Evolutionary conservation across 306 rosid species (phyloP), one percentile per base, ranked within the genome.

Genomic region (Coriaria nepalensis): DNA sequence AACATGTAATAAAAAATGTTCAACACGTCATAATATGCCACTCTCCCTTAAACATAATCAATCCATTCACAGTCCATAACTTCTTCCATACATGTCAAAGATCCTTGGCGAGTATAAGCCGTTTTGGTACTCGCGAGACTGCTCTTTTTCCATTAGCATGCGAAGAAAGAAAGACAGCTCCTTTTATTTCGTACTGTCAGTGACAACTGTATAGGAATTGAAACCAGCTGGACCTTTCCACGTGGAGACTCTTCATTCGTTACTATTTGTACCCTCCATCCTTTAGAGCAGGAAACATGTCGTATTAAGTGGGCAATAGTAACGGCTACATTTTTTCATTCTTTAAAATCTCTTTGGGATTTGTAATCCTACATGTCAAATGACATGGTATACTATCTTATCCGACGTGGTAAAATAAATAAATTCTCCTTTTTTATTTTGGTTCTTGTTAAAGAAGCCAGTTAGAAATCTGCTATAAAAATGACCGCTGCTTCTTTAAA

Each of bases 181-280:
- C 29, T 1, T 20, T 20, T 20, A 20, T 1, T 20, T 52, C 20
- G 15, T 46, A 39, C 42, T 43, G 62, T 59, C 42, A 47, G 64
- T 73, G 79, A 69, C 96, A 87, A 57, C 87, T 81, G 82, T 77
- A 42, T 55, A 46, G 13, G 20, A 15, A 45, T 42, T 6, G 15
- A 40, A 50, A 44, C 83, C 90, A 84, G 95, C 93, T 90, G 93
- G 67, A 47, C 0, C 0, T 0, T 0, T 9, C 15, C 62, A 57
- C 62, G 62, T 57, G 13, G 11, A 7, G 0, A 0, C 0, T 5
- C 0, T 0, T n/a, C 37, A 57, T 57, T 57, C 45, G 62, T 4
- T 6, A 0, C 0, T 0, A 2, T 12, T 6, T 13, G 20, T 14
- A 40, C 62, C 3, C 29, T n/a, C 60, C 53, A 37, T 48, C 9